Percentiles rank a stretch among this genome's conserved stretches.
Conservation (phyloP, 2,329 filamentous ascomycete species). For the Chaetomium globosum region DNA sequence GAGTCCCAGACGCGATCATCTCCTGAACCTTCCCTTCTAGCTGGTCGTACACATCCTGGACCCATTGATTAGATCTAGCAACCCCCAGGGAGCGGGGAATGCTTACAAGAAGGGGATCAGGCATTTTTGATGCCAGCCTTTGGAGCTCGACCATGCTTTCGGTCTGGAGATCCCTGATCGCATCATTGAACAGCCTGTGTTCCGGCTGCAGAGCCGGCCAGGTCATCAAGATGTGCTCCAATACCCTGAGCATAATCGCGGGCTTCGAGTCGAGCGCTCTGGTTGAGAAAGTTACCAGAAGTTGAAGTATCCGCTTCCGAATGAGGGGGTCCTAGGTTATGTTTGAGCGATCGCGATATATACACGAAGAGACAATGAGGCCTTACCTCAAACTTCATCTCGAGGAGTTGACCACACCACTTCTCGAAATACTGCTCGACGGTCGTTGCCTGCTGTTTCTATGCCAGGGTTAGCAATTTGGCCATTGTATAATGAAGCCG, state of each 20-base stretch:
- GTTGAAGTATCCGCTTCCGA: conserved; percentile 76
- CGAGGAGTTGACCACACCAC: conserved; percentile 73
- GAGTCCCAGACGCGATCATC: conserved; percentile 69
- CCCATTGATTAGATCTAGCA: conserved; percentile 31
- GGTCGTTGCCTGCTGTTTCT: conserved; percentile 55
- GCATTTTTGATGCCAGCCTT: conserved; percentile 84
- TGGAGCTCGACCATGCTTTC: conserved; percentile 87
- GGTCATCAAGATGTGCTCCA: conserved; percentile 88
- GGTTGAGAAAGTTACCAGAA: conserved; percentile 83
- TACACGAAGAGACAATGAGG: neutral
- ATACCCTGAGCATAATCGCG: conserved; percentile 81
- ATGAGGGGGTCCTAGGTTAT: conserved; percentile 71
- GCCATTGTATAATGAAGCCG: neutral
- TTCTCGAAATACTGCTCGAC: conserved; percentile 67
- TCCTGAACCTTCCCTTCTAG: conserved; percentile 82
- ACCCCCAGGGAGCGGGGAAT: neutral
- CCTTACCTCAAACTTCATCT: conserved; percentile 66
- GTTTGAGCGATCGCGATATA: conserved; percentile 28
- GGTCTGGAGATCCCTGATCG: conserved; percentile 83
- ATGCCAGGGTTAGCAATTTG: conserved; percentile 12
- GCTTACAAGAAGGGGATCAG: conserved; percentile 78
- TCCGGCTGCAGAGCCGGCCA: conserved; percentile 73
- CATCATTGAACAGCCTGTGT: conserved; percentile 76
- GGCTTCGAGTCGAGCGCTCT: conserved; percentile 76
- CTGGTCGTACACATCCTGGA: conserved; percentile 78